Base-by-base conservation (phyloP, 1,139 yeast species). In the Meyerozyma elateridarum region DNA sequence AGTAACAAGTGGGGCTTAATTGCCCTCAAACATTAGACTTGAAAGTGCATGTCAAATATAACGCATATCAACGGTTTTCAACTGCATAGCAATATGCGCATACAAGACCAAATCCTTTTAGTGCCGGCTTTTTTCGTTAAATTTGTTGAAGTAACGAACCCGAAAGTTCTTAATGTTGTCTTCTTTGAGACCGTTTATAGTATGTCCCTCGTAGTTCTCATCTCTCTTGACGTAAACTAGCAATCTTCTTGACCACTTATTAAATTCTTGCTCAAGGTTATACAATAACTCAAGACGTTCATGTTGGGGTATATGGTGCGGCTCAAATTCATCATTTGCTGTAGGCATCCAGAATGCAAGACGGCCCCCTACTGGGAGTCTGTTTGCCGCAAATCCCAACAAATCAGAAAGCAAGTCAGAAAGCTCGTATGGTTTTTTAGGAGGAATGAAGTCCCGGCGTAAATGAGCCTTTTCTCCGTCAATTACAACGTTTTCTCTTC, bases 301-400 rank as follows among this genome's bases (percentile, higher is more conserved):
- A 55, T 91, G 96, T 45, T 79, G 78, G 2, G 97, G 97, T 25
- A 89, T 78, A 36, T 75, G 68, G 21, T 84, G 76, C n/a, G 63
- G 66, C 37, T 79, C 79, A 44, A 77, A 79, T 42, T 85, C 95
- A 45, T 85, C 95, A 51, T 88, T 88, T 2, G 96, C 95, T 0
- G 95, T 84, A 0, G 99, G 99, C 94, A 91, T 85, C 99, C 99
- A 91, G 54, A 88, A 89, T 15, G 94, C 85, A 22, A 91, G 64
- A 40, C 97, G 63, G 0, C 96, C 96, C 8, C 73, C 74, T 2
- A 78, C 62, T 0, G 83, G 85, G 36, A 91, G 64, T 46, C 91
- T 73, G 7, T 68, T 64, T 1, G 91, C 76, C 0, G 95, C 74
- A 63, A 83, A 91, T 16, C 63, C 57, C 25, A 91, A 64, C 32